Base-by-base conservation (phyloP, 352 stramenopile species). In the Globisporangium middletonii region DNA sequence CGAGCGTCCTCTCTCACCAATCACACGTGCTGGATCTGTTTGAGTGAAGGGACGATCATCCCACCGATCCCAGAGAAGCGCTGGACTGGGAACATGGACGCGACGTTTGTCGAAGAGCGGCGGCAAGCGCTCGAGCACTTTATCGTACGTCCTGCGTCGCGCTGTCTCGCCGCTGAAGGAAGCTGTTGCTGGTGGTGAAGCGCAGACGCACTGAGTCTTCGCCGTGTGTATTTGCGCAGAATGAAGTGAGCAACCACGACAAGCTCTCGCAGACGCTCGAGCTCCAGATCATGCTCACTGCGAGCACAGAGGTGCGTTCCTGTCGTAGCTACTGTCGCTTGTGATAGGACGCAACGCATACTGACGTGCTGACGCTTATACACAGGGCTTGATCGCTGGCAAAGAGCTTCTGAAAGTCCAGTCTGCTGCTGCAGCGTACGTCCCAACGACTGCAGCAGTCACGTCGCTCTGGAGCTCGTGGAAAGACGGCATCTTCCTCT, bases 51-150 rank as follows among this genome's bases (percentile, higher is more conserved):
- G 28, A 93, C 84, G 16, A 94, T 95, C 65, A 92, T 97, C 43
- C 88, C 88, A 5, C 88, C 87, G 16, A 73, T 97, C 3, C 88
- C 88, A 13, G 84, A 92, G 47, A 96, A 95, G 53, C 74, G 83
- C 50, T 94, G 84, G 84, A 89, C 82, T 33, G 86, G 86, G 27
- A 95, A 94, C 58, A 89, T 95, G 82, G 83, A 94, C 58, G 83
- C 83, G 15, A 92, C 83, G 4, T 96, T 96, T 63, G 82, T 96
- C 30, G 83, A 95, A 74, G 86, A 94, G 59, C 75, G 88, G 44
- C 80, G 84, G 18, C 83, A 94, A 72, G 85, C 82, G 0, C 67
- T 96, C 12, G 85, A 96, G 47, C 81, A 94, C 56, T 96, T 94
- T 52, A 91, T 96, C 57, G 83, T 95, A 50, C 49, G 75, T 52